Base-by-base conservation (phyloP, 257 asterid genomes). In the Solanum virginianum region DNA sequence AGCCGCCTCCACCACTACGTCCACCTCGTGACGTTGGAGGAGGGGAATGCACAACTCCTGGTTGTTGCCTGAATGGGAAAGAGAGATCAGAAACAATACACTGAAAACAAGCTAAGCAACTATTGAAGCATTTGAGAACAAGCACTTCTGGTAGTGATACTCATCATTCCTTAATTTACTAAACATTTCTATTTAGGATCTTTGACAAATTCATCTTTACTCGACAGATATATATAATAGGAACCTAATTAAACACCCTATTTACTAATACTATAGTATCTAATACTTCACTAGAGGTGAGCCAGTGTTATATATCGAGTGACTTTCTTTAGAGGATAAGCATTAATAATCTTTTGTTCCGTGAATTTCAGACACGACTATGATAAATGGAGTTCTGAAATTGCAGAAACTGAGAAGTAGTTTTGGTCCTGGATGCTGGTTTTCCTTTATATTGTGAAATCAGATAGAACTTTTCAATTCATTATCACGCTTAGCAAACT, bases 1-100 rank as follows among this genome's bases (percentile, higher is more conserved):
- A 86, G 57, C 85, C 56, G 10, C 89, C 89, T 9, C 87, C 55
- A 13, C 86, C 85, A 60, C 84, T 80, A 10, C 82, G 90, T 63
- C 95, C 95, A 4, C 97, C 97, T 89, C 98, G 90, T 49, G 92
- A 95, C 24, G 86, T 90, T 69, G 96, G 93, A 32, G 91, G 92
- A 14, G 88, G 91, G 13, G 93, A 83, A 85, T 88, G 96, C 66
- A 90, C 94, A 84, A 91, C 79, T 49, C 95, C 97, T 17, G 98
- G 97, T 89, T 96, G 99, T 93, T 96, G 99, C 92, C 99, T 96
- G 85, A 24, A 26, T 29, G 45, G 24, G 47, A 29, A 53, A 53
- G 45, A 17, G 49, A 54, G 17, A 53, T 53, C 65, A 79, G 29
- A 79, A 54, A 53, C 12, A 17, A 56, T 26, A 79, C 22, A 75